Evolutionary conservation across 768 basidiomycete species (phyloP), one percentile per base, ranked within the genome.

Genomic region (Calvatia gigantea): DNA sequence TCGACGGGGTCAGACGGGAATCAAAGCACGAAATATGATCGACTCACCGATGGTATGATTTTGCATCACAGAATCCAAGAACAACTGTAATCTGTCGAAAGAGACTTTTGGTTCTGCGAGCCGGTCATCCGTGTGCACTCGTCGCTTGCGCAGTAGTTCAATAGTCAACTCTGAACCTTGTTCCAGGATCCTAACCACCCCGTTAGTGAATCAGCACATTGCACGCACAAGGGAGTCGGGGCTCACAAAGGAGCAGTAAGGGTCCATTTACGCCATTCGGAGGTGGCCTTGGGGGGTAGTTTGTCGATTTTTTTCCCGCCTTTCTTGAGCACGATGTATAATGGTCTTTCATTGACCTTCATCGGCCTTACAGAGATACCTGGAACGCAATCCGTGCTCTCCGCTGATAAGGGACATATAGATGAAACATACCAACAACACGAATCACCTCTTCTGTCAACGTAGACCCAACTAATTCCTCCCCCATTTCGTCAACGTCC

Each of bases 241-340:
- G 49, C 57, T 9, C 31, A 60, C 59, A 56, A 32, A 31, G 55
- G 29, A 15, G 61, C 58, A 21, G 51, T 38, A 5, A 61, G 37
- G n/a, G 42, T 23, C 61, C 61, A 61, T 38, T 39, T 50, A n/a
- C 59, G 51, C 29, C 51, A 42, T 12, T 31, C 33, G 56, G 45
- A 38, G n/a, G 57, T 47, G 39, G 54, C 35, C n/a, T n/a, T 32
- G 29, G 42, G 54, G 15, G 55, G 58, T 11, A 61, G 51, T 23
- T 48, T 53, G 15, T 42, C 23, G 17, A 57, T 51, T 6, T 59
- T 55, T 14, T 37, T 46, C 19, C 48, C 58, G n/a, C 57, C 57
- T 9, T 54, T 21, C 6, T 53, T 19, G 12, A 59, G 19, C 42
- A 56, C 52, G 32, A 57, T 29, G 17, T 50, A 59, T 14, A 61